phyloP scores from a whole-genome alignment of 2,329 filamentous ascomycete species.

The Periconia digitata region DNA sequence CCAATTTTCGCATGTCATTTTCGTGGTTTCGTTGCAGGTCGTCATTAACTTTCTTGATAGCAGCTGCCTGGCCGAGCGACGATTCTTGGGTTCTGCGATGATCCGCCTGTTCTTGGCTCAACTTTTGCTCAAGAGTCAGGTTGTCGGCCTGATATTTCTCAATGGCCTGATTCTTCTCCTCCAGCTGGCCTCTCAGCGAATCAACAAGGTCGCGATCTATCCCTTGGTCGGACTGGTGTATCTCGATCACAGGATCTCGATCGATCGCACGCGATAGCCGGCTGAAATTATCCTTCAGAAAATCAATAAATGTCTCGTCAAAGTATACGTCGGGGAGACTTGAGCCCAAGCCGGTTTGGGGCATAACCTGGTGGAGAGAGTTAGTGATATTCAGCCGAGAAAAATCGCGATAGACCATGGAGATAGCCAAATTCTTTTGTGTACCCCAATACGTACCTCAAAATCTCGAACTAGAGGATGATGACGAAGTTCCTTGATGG shows the following conservation, averaged over 20 bases:
- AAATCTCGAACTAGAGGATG: slow-evolving; percentile 83
- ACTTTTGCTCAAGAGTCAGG: slow-evolving; percentile 56
- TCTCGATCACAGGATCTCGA: slow-evolving; percentile 84
- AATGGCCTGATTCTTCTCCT: slow-evolving; percentile 67
- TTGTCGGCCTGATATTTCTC: slow-evolving; percentile 60
- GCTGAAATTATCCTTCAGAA: slow-evolving; percentile 94
- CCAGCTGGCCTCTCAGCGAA: slow-evolving; percentile 73
- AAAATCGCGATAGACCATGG: too few relatives aligned
- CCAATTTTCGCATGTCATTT: slow-evolving; percentile 60
- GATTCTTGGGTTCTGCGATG: slow-evolving; percentile 64
- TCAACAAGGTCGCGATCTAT: slow-evolving; percentile 95
- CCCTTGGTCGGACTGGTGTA: slow-evolving; percentile 82
- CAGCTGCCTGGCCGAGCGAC: slow-evolving; percentile 47
- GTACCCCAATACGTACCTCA: too few relatives aligned
- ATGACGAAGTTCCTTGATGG: slow-evolving; percentile 73
- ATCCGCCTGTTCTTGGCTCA: slow-evolving; percentile 74
- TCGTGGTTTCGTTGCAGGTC: slow-evolving; percentile 70
- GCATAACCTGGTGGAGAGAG: too few relatives aligned
- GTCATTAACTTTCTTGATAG: slow-evolving; percentile 69
- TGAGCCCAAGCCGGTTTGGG: slow-evolving; percentile 60
- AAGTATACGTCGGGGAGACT: slow-evolving; percentile 80
- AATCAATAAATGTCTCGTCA: slow-evolving; percentile 83
- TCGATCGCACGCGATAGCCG: slow-evolving; percentile 83
- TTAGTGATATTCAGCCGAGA: too few relatives aligned
- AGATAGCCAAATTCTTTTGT: too few relatives aligned